Evolutionary conservation across 2,329 filamentous ascomycete genomes (phyloP).

Genomic region (Aureobasidium mangrovei): DNA sequence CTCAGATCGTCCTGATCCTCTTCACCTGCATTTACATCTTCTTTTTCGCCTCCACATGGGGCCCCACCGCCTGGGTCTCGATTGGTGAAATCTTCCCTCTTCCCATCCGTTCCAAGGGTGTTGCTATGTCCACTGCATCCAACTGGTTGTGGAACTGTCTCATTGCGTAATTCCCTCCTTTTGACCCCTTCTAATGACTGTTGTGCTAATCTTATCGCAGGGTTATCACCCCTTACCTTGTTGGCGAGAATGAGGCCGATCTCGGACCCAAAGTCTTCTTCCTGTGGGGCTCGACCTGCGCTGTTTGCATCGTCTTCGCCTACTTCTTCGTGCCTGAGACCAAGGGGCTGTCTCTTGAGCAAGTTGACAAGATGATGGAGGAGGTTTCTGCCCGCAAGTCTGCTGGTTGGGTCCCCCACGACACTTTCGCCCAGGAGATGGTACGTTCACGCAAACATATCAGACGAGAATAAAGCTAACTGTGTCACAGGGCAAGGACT

Average conservation of each 20-base stretch:
- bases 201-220: slow-evolving; percentile 24
- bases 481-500: slow-evolving; percentile 8
- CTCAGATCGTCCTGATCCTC: slow-evolving; percentile 53
- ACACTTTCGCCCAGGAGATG: slow-evolving; percentile 25
- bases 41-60: slow-evolving; percentile 81
- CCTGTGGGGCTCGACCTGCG: slow-evolving; percentile 34
- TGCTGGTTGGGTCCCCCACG: slow-evolving; percentile 24
- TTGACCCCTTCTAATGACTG: too few relatives aligned
- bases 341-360: slow-evolving; percentile 32
- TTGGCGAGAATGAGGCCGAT: slow-evolving; percentile 49
- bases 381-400: slow-evolving; percentile 37
- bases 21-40: slow-evolving; percentile 91
- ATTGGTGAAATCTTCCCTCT: slow-evolving; percentile 88
- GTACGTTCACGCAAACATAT: too few relatives aligned
- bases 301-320: slow-evolving; percentile 27
- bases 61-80: slow-evolving; percentile 30
- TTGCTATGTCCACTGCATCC: slow-evolving; percentile 75
- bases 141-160: slow-evolving; percentile 85
- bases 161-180: slow-evolving; percentile 28
- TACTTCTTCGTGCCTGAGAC: slow-evolving; percentile 33
- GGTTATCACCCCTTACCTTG: slow-evolving; percentile 66
- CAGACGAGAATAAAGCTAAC: too few relatives aligned
- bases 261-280: slow-evolving; percentile 41
- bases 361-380: slow-evolving; percentile 35
- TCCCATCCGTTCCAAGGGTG: slow-evolving; percentile 44